These are phyloP conservation scores for Talaromyces piceae DNA, from an alignment of 2,329 filamentous ascomycete species.

Conservation along the genomic window DNA sequence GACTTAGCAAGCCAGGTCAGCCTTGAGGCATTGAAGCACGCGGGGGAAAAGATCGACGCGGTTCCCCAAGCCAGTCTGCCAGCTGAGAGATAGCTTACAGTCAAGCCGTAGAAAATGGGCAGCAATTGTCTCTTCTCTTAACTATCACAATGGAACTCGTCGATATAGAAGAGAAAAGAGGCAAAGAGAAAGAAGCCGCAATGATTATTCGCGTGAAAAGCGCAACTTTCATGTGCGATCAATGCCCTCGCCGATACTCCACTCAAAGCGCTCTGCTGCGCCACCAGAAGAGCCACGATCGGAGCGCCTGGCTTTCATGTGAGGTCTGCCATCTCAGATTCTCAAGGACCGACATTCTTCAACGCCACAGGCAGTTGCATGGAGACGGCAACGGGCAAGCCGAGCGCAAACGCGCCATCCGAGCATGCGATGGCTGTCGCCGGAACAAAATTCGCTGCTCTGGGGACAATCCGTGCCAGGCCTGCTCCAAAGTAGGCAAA, in stretches of 20 bases:
- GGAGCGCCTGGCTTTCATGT: background rate
- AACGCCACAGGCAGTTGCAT: background rate
- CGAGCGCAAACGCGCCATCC: slow-evolving; percentile 1
- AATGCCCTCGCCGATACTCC: background rate
- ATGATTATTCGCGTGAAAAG: background rate
- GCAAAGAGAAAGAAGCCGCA: background rate
- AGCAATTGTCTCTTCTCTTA: background rate
- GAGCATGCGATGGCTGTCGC: background rate
- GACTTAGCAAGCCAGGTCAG: background rate
- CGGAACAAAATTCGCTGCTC: background rate
- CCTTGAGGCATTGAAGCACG: background rate
- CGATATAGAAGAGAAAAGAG: background rate
- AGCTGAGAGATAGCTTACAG: background rate
- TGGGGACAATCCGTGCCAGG: background rate
- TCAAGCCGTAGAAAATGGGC: too few species aligned
- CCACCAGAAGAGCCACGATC: background rate
- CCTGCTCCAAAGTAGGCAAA: background rate
- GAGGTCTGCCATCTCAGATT: background rate
- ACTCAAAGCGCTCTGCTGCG: background rate
- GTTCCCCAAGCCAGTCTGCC: background rate
- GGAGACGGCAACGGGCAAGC: background rate
- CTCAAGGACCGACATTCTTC: background rate
- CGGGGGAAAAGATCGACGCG: background rate
- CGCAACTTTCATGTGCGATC: background rate
- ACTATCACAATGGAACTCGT: background rate